Conservation (phyloP, 78 protist genomes). For the Pelomyxa schiedti region DNA sequence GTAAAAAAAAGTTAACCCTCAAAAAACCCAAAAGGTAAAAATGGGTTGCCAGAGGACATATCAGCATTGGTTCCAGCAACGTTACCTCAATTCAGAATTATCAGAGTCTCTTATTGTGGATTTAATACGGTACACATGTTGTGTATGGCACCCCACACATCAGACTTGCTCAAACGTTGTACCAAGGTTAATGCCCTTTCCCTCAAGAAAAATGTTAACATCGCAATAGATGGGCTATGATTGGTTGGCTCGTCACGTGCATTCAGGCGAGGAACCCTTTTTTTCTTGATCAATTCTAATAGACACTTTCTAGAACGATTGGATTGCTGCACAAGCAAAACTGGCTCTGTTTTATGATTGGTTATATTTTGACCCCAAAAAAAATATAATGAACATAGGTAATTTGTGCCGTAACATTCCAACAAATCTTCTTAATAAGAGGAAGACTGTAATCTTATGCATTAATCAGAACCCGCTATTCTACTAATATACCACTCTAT, state of each 20-base stretch:
- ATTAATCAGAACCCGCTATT: slow-evolving; percentile 63
- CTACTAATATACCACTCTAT: slow-evolving; percentile 49
- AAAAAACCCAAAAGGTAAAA: too few species aligned
- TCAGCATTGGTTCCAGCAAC: slow-evolving; percentile 53
- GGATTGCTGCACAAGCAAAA: slow-evolving; percentile 29
- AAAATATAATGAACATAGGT: slow-evolving; percentile 53
- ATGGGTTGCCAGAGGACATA: slow-evolving; percentile 63
- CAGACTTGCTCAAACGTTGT: slow-evolving; percentile 35
- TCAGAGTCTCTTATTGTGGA: slow-evolving; percentile 50
- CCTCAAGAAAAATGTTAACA: too few species aligned
- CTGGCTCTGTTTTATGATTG: slow-evolving; percentile 47
- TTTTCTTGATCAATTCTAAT: background rate
- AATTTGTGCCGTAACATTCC: too few species aligned
- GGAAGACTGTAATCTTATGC: too few species aligned
- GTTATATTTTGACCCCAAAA: slow-evolving; percentile 24
- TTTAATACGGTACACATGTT: slow-evolving; percentile 50
- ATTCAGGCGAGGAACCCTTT: background rate
- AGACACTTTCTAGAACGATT: slow-evolving; percentile 4
- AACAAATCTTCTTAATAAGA: too few species aligned
- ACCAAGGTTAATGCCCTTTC: too few species aligned
- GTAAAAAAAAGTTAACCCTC: background rate
- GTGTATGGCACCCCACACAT: slow-evolving; percentile 49
- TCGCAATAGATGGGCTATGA: slow-evolving; percentile 68
- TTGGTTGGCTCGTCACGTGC: slow-evolving; percentile 49
- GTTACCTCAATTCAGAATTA: slow-evolving; percentile 4